Base-by-base conservation (phyloP, 2,329 filamentous ascomycete genomes). In the Coniochaeta hoffmannii region DNA sequence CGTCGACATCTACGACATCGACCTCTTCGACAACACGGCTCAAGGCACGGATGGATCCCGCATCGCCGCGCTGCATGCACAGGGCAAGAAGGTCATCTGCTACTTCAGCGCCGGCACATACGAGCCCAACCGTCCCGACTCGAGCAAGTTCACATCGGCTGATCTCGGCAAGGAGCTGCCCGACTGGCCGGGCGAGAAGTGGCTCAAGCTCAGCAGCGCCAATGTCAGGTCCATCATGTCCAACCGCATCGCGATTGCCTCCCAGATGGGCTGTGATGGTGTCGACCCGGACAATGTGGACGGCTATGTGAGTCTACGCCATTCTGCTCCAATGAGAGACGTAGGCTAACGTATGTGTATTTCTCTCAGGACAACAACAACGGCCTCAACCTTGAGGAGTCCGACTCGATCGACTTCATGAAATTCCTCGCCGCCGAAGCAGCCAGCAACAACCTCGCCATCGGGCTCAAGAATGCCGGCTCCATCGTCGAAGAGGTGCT, bases 101-200 rank as follows among this genome's bases (percentile, higher is more conserved):
- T 90, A 90, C 70, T 90, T 90, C 71, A 86, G 82, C 54, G 86
- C 85, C 0, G 87, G 87, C 1, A 85, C 81, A 10, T 88, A 79
- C 61, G 87, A 90, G 68, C 66, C 82, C 53, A 82, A 78, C 72
- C 77, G 86, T 2, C 69, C 75, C 1, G 87, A 90, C 64, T 74
- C 76, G n/a, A 65, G 63, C 31, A 62, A 79, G 5, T 89, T 89
- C 63, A 64, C 71, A 8, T 58, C 72, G 1, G 66, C 69, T 0
- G 86, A 89, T 60, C 66, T 83, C 38, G 87, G 86, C 19, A 74
- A 76, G 3, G 68, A 69, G 5, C 70, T 90, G 5, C 74, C 81
- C 12, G 85, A 80, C 4, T 90, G 87, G 86, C 73, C 74, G 0
- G 81, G 79, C 38, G 87, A 90, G 73, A 76, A 73, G 61, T 90